phyloP scores from a whole-genome alignment of 2,329 filamentous ascomycete species.

The Colletotrichum ledebouriae region DNA sequence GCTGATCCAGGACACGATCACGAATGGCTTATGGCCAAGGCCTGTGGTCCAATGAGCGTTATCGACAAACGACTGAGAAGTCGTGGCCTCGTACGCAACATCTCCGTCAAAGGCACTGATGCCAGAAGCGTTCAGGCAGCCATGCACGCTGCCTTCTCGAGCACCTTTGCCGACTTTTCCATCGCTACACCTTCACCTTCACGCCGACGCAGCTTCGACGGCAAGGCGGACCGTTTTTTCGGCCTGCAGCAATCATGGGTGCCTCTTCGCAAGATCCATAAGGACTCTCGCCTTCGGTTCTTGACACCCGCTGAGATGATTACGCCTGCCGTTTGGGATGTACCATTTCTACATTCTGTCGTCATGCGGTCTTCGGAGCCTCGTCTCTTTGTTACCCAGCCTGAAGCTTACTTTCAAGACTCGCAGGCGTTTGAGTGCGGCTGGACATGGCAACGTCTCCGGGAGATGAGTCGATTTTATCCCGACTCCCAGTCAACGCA shows the following conservation, averaged over 20 bases:
- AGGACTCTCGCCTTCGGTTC: constrained; percentile 79
- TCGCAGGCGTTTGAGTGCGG: constrained; percentile 63
- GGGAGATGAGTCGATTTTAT: constrained; percentile 71
- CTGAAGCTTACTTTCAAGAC: constrained; percentile 80
- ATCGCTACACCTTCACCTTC: constrained; percentile 24
- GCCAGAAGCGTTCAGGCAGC: constrained; percentile 77
- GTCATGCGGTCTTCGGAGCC: constrained; percentile 79
- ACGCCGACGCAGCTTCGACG: constrained; percentile 46
- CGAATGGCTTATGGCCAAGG: constrained; percentile 77
- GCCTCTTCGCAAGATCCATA: constrained; percentile 82
- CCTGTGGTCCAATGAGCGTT: constrained; percentile 72
- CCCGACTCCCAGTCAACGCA: constrained; percentile 53
- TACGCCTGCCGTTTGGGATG: constrained; percentile 78
- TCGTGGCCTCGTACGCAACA: constrained; percentile 76
- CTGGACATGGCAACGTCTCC: constrained; percentile 80
- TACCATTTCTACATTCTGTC: constrained; percentile 77
- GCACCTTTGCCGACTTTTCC: constrained; percentile 62
- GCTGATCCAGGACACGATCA: constrained; percentile 59
- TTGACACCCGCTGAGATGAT: constrained; percentile 79
- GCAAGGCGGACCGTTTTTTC: constrained; percentile 61
- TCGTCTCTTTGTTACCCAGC: constrained; percentile 81
- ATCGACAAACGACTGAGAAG: constrained; percentile 81
- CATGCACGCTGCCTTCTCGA: constrained; percentile 72
- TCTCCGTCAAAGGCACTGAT: constrained; percentile 73
- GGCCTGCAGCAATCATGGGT: constrained; percentile 78